Conservation (phyloP, 2,329 filamentous ascomycete genomes). For the Eurotiales sp. region DNA sequence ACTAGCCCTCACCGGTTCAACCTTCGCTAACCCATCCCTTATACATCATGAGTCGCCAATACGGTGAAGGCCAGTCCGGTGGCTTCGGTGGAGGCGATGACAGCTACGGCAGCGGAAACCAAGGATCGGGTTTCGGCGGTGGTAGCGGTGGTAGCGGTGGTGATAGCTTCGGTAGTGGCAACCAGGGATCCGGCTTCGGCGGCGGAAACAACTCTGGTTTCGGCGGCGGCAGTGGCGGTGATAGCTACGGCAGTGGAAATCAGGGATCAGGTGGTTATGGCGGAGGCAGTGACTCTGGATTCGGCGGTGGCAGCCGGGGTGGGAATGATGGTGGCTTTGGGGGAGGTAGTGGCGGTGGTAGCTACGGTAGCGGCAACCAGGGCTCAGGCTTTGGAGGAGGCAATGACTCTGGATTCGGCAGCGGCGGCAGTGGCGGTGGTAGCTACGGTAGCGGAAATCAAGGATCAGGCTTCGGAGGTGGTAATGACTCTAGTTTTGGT, state of each 20-base stretch:
- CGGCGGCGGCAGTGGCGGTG: not conserved
- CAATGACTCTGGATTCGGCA: not conserved
- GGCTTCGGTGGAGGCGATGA: conserved; percentile 9
- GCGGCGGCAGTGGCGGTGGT: not conserved
- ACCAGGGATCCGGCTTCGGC: not conserved
- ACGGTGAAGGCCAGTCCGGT: conserved; percentile 7
- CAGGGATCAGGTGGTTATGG: not conserved
- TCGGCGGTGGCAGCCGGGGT: not conserved
- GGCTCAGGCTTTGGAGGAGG: not conserved
- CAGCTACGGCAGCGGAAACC: conserved; percentile 3
- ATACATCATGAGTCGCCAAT: conserved; percentile 11
- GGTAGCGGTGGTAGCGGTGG: not conserved
- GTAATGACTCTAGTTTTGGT: not conserved
- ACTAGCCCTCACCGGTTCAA: not conserved
- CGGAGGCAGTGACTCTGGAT: not conserved
- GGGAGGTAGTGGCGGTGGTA: not conserved
- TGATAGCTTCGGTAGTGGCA: conserved; percentile 5
- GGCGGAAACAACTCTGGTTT: conserved; percentile 2
- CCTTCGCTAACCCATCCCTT: not conserved
- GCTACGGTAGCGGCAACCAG: not conserved
- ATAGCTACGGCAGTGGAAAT: not conserved
- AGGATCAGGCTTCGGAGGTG: not conserved
- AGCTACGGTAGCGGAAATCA: not conserved
- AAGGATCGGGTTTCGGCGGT: conserved; percentile 1
- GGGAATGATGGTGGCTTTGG: not conserved